phyloP scores from a whole-genome alignment of 2,329 filamentous ascomycete species.

The Bimuria novae-zelandiae region DNA sequence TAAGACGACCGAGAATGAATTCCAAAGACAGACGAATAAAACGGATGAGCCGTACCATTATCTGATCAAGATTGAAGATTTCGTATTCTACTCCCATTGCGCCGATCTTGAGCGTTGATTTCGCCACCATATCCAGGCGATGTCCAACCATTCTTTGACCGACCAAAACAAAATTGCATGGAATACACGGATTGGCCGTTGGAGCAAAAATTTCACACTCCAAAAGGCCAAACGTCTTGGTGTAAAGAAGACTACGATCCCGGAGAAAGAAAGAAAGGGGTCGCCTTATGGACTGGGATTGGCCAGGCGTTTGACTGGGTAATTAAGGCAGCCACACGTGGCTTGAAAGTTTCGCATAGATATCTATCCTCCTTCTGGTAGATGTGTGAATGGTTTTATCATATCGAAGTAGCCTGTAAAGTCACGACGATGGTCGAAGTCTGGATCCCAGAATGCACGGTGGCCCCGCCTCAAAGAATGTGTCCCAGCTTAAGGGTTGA shows the following conservation, averaged over 20 bases:
- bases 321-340: not conserved
- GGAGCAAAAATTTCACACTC: not conserved
- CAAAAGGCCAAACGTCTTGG: not conserved
- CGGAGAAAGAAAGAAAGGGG: not conserved
- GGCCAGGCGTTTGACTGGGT: not conserved
- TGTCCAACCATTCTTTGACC: not conserved
- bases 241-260: not conserved
- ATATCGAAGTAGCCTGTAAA: not conserved
- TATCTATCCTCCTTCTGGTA: not conserved
- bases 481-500: not conserved
- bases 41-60: no score
- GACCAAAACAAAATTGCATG: constrained; percentile 1
- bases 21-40: no score
- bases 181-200: not conserved
- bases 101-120: not conserved
- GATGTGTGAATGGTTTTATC: not conserved
- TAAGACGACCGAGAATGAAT: no score
- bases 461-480: not conserved
- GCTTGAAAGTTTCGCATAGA: not conserved
- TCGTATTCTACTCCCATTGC: no score
- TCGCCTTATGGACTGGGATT: constrained; percentile 1
- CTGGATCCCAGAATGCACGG: not conserved
- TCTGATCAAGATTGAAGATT: no score
- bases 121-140: not conserved
- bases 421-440: not conserved